These are phyloP conservation scores for Chenopodium formosanum DNA, from an alignment of 148 eudicot genomes.

Conservation along the genomic window DNA sequence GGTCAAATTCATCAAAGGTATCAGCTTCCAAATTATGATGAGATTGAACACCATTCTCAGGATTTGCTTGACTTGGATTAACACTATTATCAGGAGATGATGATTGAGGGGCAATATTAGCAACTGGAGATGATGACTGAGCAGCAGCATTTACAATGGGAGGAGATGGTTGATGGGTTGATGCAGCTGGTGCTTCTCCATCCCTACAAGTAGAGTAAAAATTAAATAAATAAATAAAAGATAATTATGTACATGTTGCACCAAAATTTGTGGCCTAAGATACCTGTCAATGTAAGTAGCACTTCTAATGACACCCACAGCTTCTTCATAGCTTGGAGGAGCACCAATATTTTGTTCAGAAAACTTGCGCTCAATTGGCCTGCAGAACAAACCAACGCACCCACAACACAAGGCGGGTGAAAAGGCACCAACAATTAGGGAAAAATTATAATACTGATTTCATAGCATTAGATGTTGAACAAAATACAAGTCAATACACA, in stretches of 20 bases:
- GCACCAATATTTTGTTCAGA: constrained; percentile 74
- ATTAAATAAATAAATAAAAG: constrained; percentile 3
- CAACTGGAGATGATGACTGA: constrained; percentile 27
- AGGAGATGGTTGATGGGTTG: constrained; percentile 59
- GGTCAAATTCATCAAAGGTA: constrained; percentile 88
- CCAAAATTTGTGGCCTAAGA: not conserved
- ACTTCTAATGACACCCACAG: constrained; percentile 65
- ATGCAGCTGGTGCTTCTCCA: constrained; percentile 56
- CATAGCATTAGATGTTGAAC: not conserved
- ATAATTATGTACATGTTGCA: not conserved
- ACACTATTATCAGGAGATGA: constrained; percentile 35
- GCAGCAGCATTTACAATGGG: constrained; percentile 28
- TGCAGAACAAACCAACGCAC: constrained; percentile 19
- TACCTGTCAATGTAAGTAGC: constrained; percentile 70
- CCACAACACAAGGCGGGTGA: not conserved
- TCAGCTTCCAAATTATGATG: constrained; percentile 44
- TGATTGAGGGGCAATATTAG: constrained; percentile 44
- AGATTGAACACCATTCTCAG: constrained; percentile 30
- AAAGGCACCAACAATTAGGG: not conserved
- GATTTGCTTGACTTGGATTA: constrained; percentile 37
- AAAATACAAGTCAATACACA: not conserved
- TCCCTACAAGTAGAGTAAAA: constrained; percentile 39
- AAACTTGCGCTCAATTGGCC: constrained; percentile 55
- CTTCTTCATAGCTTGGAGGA: constrained; percentile 95
- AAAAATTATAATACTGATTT: not conserved